Conservation (phyloP, 495 filamentous ascomycete genomes). For the Trypethelium eluteriae region DNA sequence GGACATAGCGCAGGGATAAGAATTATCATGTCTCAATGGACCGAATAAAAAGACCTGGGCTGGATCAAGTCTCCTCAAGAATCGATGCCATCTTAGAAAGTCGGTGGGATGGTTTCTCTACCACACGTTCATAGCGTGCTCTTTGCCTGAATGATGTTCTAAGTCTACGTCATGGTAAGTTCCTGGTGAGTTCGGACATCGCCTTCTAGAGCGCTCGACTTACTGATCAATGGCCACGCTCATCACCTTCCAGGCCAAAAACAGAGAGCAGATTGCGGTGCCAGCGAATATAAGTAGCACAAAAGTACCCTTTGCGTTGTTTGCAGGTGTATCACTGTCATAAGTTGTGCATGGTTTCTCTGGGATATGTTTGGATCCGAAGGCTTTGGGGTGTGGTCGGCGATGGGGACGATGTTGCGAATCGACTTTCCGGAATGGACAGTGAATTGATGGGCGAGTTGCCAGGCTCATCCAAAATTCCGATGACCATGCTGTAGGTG, state of each 20-base stretch:
- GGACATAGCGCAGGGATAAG: neutral
- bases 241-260: neutral
- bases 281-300: neutral
- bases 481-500: neutral
- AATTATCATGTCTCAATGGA: neutral
- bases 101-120: neutral
- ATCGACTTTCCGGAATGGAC: neutral
- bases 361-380: neutral
- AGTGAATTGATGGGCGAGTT: neutral
- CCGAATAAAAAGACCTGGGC: neutral
- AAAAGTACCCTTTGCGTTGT: neutral
- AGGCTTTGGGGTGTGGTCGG: neutral
- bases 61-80: slow-evolving; percentile 1
- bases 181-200: neutral
- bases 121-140: neutral
- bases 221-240: neutral
- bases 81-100: neutral
- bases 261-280: slow-evolving; percentile 1
- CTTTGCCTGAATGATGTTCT: neutral
- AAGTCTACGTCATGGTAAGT: neutral
- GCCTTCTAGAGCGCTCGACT: neutral
- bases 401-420: neutral
- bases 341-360: neutral
- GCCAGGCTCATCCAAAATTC: slow-evolving; percentile 7
- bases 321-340: neutral